phyloP scores from a whole-genome alignment of 129 eudicot genomes.

The Escallonia rubra region DNA sequence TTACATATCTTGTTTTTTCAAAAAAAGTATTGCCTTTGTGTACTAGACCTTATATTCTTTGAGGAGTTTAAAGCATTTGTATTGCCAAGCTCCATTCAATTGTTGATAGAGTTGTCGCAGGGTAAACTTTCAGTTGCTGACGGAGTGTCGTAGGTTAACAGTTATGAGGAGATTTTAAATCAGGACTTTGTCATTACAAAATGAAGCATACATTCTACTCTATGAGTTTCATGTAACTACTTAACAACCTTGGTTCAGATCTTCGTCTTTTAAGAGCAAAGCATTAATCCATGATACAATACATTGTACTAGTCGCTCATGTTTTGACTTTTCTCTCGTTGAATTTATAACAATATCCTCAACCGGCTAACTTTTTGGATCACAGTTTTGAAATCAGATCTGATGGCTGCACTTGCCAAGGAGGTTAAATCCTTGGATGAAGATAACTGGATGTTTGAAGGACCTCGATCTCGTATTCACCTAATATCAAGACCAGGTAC shows the following conservation, averaged over 20 bases:
- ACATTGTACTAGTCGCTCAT: not conserved
- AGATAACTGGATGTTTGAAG: slow-evolving; percentile 97
- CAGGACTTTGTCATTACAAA: too few species aligned
- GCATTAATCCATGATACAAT: not conserved
- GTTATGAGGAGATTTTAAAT: too few species aligned
- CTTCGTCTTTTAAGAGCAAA: not conserved
- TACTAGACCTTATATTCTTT: too few species aligned
- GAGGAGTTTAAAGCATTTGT: too few species aligned
- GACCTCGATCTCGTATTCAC: slow-evolving; percentile 94
- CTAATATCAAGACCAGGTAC: slow-evolving; percentile 80
- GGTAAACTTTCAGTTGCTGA: too few species aligned
- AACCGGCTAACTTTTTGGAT: slow-evolving; percentile 9
- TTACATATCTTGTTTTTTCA: too few species aligned
- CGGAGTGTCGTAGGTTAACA: too few species aligned
- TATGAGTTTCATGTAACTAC: not conserved
- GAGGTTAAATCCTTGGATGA: slow-evolving; percentile 91
- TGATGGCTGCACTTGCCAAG: slow-evolving; percentile 74
- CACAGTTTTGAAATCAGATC: slow-evolving; percentile 76
- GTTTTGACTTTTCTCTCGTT: not conserved
- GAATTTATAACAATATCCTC: not conserved
- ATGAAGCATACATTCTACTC: too few species aligned
- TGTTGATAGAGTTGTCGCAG: too few species aligned
- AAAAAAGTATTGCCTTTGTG: too few species aligned
- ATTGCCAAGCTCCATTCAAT: too few species aligned
- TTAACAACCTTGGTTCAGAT: not conserved